Evolutionary conservation across 2,329 filamentous ascomycete genomes (phyloP), one percentile per base, ranked within the genome.

Genomic region (Geosmithia flava): DNA sequence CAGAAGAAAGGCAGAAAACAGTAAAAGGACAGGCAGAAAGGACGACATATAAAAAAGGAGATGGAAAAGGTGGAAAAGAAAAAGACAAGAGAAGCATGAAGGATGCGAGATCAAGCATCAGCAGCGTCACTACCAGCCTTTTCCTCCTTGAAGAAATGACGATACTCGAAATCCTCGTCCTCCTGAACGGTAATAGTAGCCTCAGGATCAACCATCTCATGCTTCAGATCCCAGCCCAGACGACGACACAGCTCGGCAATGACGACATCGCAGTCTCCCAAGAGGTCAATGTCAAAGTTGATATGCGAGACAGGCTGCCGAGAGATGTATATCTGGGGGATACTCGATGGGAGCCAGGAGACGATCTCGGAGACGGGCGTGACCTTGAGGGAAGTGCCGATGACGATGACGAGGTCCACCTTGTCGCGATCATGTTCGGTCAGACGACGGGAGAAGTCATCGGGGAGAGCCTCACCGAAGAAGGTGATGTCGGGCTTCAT

Each of bases 401-500:
- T 96, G 55, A 97, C 90, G 54, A 98, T 83, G 55, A 97, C 86
- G 16, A 98, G 75, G 62, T 98, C 93, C 1, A 86, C 87, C 49
- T 78, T 72, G 53, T 87, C 79, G 50, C 81, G 80, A 64, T 98
- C 93, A 56, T 87, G 77, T 51, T 87, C 75, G n/a, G 86, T 80
- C 15, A 97, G 76, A 7, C 90, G 83, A 46, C 79, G 72, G 49
- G 85, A 85, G 65, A 98, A 98, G 55, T 80, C 78, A 56, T 87
- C 81, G 0, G 91, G 90, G 1, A 98, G 81, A 46, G 82, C 64
- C 61, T 90, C 89, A 46, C 89, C 89, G 56, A 95, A 96, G 70
- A 98, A 97, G 44, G 88, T 97, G 60, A 98, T 97, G 68, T 97
- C 91, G 8, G 93, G 93, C 74, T 86, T 95, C 88, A 95, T 95